These are phyloP conservation scores for Vigna nakashimae DNA, from an alignment of 306 rosid species.

Conservation along the genomic window DNA sequence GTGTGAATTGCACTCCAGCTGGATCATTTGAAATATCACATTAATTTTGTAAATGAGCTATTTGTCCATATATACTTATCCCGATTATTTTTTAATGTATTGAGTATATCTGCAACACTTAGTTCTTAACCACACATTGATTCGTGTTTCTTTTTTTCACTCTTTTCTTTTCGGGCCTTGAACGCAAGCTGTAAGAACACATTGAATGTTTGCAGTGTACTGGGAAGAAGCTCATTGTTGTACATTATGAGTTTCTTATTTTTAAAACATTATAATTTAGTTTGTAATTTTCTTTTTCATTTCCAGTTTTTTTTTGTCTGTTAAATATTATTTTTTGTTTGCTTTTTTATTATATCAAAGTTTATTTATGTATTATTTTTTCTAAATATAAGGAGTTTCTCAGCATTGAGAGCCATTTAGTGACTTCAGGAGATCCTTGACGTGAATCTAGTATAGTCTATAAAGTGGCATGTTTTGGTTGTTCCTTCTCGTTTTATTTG, in stretches of 20 bases:
- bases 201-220: background rate
- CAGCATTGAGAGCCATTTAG: background rate
- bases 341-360: background rate
- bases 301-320: background rate
- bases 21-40: conserved; percentile 64
- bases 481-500: too few relatives aligned
- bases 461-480: background rate
- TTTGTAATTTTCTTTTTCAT: background rate
- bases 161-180: conserved; percentile 10
- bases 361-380: background rate
- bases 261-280: background rate
- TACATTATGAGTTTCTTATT: background rate
- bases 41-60: conserved; percentile 41
- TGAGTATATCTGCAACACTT: conserved; percentile 20
- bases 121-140: conserved; percentile 11
- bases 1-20: conserved; percentile 66
- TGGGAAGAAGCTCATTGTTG: background rate
- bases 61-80: conserved; percentile 34
- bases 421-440: background rate
- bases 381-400: background rate
- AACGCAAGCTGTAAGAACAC: conserved; percentile 16
- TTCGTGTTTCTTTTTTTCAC: background rate
- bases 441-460: background rate
- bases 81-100: conserved; percentile 30
- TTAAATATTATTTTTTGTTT: background rate